These are phyloP conservation scores for Asterionellopsis glacialis DNA, from an alignment of 108 stramenopile genomes.

Conservation along the genomic window DNA sequence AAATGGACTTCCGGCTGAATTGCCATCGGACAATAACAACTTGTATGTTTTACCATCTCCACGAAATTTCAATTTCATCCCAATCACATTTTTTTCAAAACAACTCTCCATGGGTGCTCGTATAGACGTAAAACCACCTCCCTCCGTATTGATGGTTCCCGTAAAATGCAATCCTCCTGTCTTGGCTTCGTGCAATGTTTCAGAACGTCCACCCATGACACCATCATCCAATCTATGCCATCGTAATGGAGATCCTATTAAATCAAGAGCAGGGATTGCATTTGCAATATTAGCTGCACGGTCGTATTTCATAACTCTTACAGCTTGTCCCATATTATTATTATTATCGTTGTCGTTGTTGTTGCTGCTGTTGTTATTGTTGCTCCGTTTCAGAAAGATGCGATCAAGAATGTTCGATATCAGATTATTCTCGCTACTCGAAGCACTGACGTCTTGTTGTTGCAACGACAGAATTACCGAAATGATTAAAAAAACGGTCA, in stretches of 20 bases:
- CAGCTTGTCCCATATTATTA: constrained; percentile 39
- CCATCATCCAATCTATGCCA: constrained; percentile 73
- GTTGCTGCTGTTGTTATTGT: no score
- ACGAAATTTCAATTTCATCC: constrained; percentile 25
- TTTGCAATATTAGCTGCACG: constrained; percentile 42
- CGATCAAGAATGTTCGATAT: no score
- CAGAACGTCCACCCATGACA: constrained; percentile 70
- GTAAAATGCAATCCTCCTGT: constrained; percentile 41
- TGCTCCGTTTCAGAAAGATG: no score
- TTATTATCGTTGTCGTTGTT: no score
- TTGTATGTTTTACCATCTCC: constrained; percentile 81
- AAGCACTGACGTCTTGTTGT: no score
- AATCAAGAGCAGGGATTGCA: constrained; percentile 38
- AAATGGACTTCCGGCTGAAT: constrained; percentile 38
- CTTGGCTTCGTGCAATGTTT: constrained; percentile 26
- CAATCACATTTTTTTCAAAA: constrained; percentile 18
- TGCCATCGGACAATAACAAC: constrained; percentile 50
- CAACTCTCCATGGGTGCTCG: constrained; percentile 32
- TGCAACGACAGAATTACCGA: no score
- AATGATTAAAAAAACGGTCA: no score
- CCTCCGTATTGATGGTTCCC: constrained; percentile 67
- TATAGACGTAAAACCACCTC: constrained; percentile 70
- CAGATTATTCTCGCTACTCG: no score
- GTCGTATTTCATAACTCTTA: constrained; percentile 54
- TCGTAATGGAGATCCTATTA: constrained; percentile 25